A percentile compares a stretch with the other conserved stretches of the same genome.
Evolutionary conservation across 176 grass and related monocot species (phyloP).

Genomic region (Themeda triandra): DNA sequence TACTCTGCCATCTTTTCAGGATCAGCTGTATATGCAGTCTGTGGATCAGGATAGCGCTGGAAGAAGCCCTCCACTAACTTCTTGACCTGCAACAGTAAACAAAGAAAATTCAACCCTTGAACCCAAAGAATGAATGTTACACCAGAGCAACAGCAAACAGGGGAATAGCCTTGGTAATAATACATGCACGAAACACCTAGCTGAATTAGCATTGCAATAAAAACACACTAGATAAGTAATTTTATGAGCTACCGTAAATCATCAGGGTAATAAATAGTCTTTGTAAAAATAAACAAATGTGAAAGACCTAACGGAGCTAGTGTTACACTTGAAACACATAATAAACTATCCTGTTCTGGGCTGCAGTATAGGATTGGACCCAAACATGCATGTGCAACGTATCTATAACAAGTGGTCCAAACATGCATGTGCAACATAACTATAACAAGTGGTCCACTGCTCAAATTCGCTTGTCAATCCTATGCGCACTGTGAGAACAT

Average conservation of each 20-base stretch:
- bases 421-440: not conserved
- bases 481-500: not conserved
- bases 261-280: not conserved
- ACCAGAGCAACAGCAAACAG: not conserved
- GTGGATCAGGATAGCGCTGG: constrained; percentile 38
- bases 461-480: not conserved
- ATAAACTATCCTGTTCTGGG: not conserved
- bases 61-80: constrained; percentile 34
- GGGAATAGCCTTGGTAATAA: not conserved
- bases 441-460: not conserved
- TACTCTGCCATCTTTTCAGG: constrained; percentile 27
- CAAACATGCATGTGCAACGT: no score
- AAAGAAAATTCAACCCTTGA: not conserved
- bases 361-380: not conserved
- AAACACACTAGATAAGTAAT: not conserved
- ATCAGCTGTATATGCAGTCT: constrained; percentile 16
- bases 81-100: constrained; percentile 29
- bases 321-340: not conserved
- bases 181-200: not conserved
- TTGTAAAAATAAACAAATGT: not conserved
- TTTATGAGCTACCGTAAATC: not conserved
- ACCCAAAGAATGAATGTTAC: not conserved
- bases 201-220: not conserved
- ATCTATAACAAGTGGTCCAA: no score
- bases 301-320: not conserved